Evolutionary conservation across 495 filamentous ascomycete genomes (phyloP).

Genomic region (Neurospora sp.): DNA sequence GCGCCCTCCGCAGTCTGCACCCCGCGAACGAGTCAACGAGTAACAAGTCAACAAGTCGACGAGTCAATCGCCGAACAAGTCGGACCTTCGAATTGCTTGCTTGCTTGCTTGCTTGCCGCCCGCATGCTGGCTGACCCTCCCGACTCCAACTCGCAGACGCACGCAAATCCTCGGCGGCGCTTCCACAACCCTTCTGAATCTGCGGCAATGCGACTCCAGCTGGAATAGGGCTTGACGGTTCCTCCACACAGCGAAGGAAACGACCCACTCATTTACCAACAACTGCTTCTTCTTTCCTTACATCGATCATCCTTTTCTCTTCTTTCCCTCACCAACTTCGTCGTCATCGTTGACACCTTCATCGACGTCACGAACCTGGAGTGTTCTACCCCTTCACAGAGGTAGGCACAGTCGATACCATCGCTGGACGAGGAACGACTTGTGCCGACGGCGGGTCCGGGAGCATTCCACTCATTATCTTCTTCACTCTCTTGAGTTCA

Average conservation of each 20-base stretch:
- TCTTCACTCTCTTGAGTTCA: slow-evolving; percentile 5
- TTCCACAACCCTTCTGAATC: not conserved
- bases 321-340: slow-evolving; percentile 3
- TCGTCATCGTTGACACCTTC: slow-evolving; percentile 1
- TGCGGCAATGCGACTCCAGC: not conserved
- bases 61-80: not conserved
- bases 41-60: not conserved
- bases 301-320: slow-evolving; percentile 1
- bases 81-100: not conserved
- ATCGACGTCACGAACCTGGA: slow-evolving; percentile 9
- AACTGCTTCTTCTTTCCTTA: slow-evolving; percentile 5
- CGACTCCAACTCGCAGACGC: not conserved
- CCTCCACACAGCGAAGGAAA: not conserved
- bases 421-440: slow-evolving; percentile 47
- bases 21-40: not conserved
- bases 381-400: slow-evolving; percentile 16
- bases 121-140: not conserved
- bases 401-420: slow-evolving; percentile 37
- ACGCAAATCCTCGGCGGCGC: not conserved
- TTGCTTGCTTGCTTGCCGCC: not conserved
- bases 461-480: slow-evolving; percentile 7
- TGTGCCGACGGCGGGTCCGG: slow-evolving; percentile 34
- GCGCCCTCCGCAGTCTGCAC: not conserved
- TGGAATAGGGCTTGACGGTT: not conserved
- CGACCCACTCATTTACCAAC: not conserved